Evolutionary conservation across 2,329 filamentous ascomycete genomes (phyloP).

Genomic region (Nothopassalora personata): DNA sequence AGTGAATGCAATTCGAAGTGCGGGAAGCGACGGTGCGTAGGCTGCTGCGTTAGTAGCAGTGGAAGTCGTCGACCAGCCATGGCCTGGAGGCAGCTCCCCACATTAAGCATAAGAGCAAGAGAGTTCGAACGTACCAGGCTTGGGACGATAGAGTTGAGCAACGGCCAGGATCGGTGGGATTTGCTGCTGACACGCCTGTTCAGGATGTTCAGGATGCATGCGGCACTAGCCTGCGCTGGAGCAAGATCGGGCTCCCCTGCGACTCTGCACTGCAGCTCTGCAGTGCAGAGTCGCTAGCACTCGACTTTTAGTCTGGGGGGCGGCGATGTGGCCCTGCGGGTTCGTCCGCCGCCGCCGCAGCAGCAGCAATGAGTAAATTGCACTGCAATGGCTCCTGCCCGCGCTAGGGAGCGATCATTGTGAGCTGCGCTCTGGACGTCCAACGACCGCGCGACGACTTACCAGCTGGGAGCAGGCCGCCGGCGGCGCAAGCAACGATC

Average conservation of each 20-base stretch:
- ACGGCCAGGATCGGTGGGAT: constrained; percentile 22
- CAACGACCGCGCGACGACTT: constrained; percentile 10
- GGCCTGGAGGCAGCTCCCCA: constrained; percentile 14
- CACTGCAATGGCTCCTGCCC: constrained; percentile 7
- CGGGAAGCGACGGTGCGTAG: not conserved
- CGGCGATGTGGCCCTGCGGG: not conserved
- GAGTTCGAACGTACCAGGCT: constrained; percentile 27
- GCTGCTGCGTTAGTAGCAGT: constrained; percentile 1
- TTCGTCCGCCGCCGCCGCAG: not conserved
- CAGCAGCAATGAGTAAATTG: not conserved
- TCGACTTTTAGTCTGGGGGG: no score
- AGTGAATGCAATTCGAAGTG: not conserved
- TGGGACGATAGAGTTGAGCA: constrained; percentile 26
- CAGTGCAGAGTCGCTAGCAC: no score
- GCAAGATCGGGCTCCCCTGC: constrained; percentile 10
- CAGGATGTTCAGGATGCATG: constrained; percentile 1
- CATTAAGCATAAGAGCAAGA: constrained; percentile 30
- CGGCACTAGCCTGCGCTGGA: constrained; percentile 15
- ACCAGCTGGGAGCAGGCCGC: constrained; percentile 5
- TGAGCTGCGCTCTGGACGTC: constrained; percentile 12
- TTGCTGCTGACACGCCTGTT: constrained; percentile 6
- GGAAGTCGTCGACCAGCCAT: not conserved
- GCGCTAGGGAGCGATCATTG: constrained; percentile 12
- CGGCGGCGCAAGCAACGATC: constrained; percentile 7
- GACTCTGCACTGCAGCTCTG: not conserved